Base-by-base conservation (phyloP, 75 land plant genomes). In the Pseudotsuga menziesii region DNA sequence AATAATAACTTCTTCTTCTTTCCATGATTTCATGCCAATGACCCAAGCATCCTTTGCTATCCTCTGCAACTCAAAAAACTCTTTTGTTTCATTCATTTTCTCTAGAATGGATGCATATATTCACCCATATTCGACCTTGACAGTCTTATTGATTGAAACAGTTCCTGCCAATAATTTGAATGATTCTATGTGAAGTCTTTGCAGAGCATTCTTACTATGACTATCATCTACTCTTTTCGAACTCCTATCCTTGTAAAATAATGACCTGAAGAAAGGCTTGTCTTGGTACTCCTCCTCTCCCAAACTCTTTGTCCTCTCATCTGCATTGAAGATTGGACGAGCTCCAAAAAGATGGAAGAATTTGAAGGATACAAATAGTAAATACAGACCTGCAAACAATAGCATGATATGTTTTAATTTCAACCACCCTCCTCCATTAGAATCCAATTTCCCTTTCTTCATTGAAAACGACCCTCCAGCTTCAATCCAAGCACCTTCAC, bases 11-110 rank as follows among this genome's bases (percentile, higher is more conserved):
- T 80, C 78, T 23, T 80, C 35, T 29, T 83, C 85, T 23, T 77
- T 70, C 88, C 88, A 86, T 54, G 85, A 78, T 25, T 77, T 82
- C 60, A 61, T 17, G 6, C 88, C 88, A 16, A 67, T 61, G 55
- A 26, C 56, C 88, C 88, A 83, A 25, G 88, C 85, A 39, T 80
- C 85, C 58, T 77, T 58, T 20, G 80, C 88, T 80, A 86, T 77
- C 63, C 62, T 80, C 61, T 86, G 82, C 54, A 86, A 35, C 39
- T 80, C 80, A 17, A 85, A 83, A 25, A 77, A 9, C 9, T 25
- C 26, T 54, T 52, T 81, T 5, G 86, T 90, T 70, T 61, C 69
- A 64, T 82, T 83, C 80, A 69, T 78, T 60, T 75, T 56, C 58
- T 78, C 80, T 80, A 82, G 12, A 39, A 86, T 81, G 71, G 81